These are phyloP conservation scores for Talaromyces sp. DNA, from an alignment of 2,329 filamentous ascomycete species.

Conservation along the genomic window DNA sequence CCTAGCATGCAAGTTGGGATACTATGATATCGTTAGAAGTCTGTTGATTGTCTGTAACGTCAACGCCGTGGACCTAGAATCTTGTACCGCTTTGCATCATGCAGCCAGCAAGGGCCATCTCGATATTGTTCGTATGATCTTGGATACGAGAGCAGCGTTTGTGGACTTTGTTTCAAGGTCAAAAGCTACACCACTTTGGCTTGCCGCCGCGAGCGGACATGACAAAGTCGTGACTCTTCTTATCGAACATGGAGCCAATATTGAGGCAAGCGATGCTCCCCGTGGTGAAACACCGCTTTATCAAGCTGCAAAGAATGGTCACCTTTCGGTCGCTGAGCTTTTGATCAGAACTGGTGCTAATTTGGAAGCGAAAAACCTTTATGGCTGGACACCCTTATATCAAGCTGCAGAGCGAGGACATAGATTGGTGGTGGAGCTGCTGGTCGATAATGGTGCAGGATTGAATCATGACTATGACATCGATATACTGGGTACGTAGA, in stretches of 20 bases:
- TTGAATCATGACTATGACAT: neutral
- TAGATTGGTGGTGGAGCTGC: neutral
- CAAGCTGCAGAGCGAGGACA: neutral
- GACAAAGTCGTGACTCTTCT: conserved; percentile 12
- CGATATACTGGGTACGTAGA: neutral
- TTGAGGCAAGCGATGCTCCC: neutral
- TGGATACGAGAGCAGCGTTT: neutral
- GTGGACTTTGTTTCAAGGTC: conserved; percentile 8
- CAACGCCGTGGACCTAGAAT: conserved; percentile 8
- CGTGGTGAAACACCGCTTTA: neutral
- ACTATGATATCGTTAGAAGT: conserved; percentile 1
- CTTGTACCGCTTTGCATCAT: conserved; percentile 17
- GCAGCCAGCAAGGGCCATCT: conserved; percentile 11
- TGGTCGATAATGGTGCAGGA: neutral
- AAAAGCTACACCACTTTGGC: conserved; percentile 13
- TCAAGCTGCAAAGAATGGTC: neutral
- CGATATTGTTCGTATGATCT: conserved; percentile 8
- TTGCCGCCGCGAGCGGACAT: conserved; percentile 15
- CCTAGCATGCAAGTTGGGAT: conserved; percentile 22
- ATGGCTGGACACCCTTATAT: neutral
- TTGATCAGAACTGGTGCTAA: neutral
- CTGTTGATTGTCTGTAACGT: conserved; percentile 12
- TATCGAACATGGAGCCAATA: neutral
- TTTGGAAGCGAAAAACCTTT: neutral
- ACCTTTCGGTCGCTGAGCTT: neutral